phyloP scores from a whole-genome alignment of 768 basidiomycete species.

The Stropharia rugosoannulata region DNA sequence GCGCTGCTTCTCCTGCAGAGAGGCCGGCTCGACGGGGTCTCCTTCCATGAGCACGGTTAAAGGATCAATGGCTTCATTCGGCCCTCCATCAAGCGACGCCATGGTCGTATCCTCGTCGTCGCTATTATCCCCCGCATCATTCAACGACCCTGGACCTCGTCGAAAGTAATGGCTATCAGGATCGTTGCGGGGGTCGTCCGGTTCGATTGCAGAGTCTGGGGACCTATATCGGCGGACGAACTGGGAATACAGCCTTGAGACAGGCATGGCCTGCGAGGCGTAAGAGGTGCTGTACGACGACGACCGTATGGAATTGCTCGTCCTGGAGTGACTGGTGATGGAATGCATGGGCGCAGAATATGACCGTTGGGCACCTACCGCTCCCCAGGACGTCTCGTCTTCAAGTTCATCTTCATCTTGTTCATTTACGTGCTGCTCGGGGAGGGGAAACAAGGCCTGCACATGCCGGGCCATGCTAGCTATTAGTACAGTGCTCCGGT shows the following conservation, averaged over 20 bases:
- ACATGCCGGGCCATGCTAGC: conserved; percentile 43
- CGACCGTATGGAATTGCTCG: conserved; percentile 27
- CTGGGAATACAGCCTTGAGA: conserved; percentile 72
- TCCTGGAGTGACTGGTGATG: conserved; percentile 25
- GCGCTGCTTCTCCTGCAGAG: conserved; percentile 75
- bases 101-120: conserved; percentile 70
- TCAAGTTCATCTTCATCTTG: conserved; percentile 50
- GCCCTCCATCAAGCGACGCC: conserved; percentile 33
- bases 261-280: conserved; percentile 27
- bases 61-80: conserved; percentile 43
- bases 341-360: conserved; percentile 28
- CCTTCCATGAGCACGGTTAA: conserved; percentile 48
- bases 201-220: conserved; percentile 42
- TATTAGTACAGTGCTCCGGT: conserved; percentile 13
- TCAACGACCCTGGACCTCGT: conserved; percentile 64
- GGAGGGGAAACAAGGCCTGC: conserved; percentile 68
- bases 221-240: conserved; percentile 78
- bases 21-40: conserved; percentile 65
- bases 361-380: conserved; percentile 26
- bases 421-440: conserved; percentile 32
- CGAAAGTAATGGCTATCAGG: conserved; percentile 85
- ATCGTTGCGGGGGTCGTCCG: conserved; percentile 73
- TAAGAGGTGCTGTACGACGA: conserved; percentile 21
- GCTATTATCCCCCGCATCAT: conserved; percentile 68
- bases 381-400: conserved; percentile 40